Conservation (phyloP, 495 filamentous ascomycete genomes). For the Tuber umbilicatum region DNA sequence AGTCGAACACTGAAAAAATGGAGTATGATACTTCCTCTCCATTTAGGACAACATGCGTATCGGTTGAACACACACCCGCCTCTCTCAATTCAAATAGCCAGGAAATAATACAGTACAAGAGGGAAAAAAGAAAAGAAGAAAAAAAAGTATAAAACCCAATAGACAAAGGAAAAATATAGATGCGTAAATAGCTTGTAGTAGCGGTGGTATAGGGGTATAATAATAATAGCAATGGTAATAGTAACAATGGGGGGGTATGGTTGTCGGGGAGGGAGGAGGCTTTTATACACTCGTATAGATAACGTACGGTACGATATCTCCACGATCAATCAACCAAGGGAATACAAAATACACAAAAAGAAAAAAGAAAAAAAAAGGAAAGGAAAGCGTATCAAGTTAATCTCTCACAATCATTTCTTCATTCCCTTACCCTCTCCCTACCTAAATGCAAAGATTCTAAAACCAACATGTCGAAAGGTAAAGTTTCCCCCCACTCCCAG, state of each 20-base stretch:
- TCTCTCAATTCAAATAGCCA: not conserved
- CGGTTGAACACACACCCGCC: not conserved
- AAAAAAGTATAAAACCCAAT: not conserved
- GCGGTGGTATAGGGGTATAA: not conserved
- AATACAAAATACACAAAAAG: constrained; percentile 20
- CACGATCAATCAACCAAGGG: constrained; percentile 1
- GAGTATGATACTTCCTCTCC: not conserved
- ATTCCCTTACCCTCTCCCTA: constrained; percentile 12
- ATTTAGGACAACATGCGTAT: not conserved
- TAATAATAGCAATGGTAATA: not conserved
- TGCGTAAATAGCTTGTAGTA: not conserved
- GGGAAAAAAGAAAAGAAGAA: not conserved
- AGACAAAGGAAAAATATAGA: not conserved
- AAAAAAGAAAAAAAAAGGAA: constrained; percentile 6
- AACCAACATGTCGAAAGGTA: constrained; percentile 23
- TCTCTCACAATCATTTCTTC: constrained; percentile 7
- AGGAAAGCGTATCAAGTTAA: constrained; percentile 5
- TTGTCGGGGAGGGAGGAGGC: not conserved
- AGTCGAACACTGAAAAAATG: not conserved
- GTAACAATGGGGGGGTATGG: not conserved
- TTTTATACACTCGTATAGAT: not conserved
- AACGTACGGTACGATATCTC: not conserved
- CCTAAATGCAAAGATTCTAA: constrained; percentile 21
- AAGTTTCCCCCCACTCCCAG: constrained; percentile 18
- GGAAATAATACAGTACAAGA: not conserved